A percentile compares a stretch with the other conserved stretches of the same genome.
Evolutionary conservation across 768 basidiomycete genomes (phyloP).

Genomic region (Dacryopinax primogenitus): DNA sequence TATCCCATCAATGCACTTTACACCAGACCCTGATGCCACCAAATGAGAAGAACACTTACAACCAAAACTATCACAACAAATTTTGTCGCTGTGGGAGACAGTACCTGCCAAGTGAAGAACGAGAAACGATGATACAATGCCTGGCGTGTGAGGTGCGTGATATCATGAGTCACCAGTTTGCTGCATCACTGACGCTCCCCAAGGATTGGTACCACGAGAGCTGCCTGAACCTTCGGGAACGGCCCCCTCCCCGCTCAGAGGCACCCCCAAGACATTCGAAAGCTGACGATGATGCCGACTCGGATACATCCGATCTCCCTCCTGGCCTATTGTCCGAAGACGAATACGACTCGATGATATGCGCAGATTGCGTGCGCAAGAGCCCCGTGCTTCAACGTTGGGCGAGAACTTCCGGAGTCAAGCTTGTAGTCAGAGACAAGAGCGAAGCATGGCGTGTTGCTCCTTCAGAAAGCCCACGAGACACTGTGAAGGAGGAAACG

Average conservation of each 20-base stretch:
- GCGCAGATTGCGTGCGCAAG: conserved; percentile 50
- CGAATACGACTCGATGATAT: conserved; percentile 67
- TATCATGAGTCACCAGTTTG: neutral
- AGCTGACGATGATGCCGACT: conserved; percentile 44
- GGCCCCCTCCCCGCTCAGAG: conserved; percentile 16
- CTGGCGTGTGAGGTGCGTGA: conserved; percentile 60
- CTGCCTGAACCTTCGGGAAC: conserved; percentile 65
- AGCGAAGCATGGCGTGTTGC: conserved; percentile 21
- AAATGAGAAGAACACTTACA: conserved; percentile 52
- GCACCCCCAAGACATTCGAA: neutral
- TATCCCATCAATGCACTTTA: conserved; percentile 51
- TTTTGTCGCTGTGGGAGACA: conserved; percentile 65
- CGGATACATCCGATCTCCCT: conserved; percentile 46
- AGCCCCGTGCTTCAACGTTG: conserved; percentile 43
- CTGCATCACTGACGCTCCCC: neutral
- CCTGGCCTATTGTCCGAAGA: conserved; percentile 51
- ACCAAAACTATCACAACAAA: conserved; percentile 52
- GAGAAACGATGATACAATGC: conserved; percentile 83
- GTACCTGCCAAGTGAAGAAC: conserved; percentile 61
- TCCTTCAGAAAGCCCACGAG: conserved; percentile 27
- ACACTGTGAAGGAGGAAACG: conserved; percentile 21
- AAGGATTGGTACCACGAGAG: conserved; percentile 94
- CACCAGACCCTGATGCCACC: conserved; percentile 40
- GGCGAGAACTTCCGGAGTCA: conserved; percentile 55
- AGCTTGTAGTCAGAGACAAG: conserved; percentile 49